phyloP scores from a whole-genome alignment of 345 rosid species.

The Barbarea vulgaris region DNA sequence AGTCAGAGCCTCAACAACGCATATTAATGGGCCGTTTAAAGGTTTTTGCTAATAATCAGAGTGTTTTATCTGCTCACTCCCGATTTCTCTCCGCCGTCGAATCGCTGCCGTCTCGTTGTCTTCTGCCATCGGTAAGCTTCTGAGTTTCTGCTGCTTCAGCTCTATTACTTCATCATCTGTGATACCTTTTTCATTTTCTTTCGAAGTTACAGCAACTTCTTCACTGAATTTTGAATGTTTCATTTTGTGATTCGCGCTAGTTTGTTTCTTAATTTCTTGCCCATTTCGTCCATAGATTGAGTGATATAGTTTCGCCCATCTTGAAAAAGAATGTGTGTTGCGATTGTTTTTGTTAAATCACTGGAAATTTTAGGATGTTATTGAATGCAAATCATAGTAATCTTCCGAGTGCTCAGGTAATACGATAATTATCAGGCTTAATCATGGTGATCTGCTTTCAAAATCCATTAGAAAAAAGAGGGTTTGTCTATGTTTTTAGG shows the following conservation, averaged over 20 bases:
- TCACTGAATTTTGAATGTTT: neutral
- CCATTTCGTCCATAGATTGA: conserved; percentile 18
- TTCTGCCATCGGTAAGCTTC: neutral
- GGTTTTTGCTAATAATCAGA: neutral
- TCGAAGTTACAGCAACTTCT: neutral
- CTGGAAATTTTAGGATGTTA: neutral
- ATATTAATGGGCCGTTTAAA: conserved; percentile 4
- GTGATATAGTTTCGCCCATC: neutral
- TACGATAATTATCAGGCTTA: neutral
- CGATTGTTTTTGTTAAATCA: neutral
- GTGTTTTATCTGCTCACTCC: neutral
- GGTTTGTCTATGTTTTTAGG: neutral
- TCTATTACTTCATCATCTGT: neutral
- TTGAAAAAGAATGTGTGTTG: neutral
- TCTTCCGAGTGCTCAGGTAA: neutral
- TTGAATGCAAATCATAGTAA: neutral
- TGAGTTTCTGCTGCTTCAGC: neutral
- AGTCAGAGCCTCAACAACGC: neutral
- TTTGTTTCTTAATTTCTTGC: neutral
- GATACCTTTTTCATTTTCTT: no score
- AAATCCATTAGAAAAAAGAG: neutral
- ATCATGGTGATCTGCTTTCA: neutral
- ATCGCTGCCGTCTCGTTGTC: conserved; percentile 4
- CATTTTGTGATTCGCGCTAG: neutral
- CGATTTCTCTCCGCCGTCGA: neutral